Evolutionary conservation across 2,329 filamentous ascomycete genomes (phyloP), one percentile per base, ranked within the genome.

Genomic region (Chaetomium strumarium): DNA sequence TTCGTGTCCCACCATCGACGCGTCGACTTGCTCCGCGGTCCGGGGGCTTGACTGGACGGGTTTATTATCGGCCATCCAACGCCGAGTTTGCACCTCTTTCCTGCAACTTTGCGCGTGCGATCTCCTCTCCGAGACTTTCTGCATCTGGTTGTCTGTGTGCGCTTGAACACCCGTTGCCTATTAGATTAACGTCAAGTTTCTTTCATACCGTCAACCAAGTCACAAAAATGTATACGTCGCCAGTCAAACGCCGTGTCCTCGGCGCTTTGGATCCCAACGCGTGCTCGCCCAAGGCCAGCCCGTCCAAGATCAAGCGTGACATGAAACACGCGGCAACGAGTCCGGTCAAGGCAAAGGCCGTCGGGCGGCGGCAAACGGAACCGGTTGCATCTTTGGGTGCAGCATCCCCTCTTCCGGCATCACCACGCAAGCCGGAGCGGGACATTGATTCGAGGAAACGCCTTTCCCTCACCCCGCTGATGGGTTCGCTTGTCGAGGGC

Each of bases 231-330:
- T 51, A 60, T 29, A 55, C 64, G 31, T 66, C 69, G 39, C 74
- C 74, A 11, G 57, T 63, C 36, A 77, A 75, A 63, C 68, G 73
- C 72, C 75, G 75, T 72, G 74, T 72, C 56, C 72, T 78, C 38
- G 74, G 70, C 47, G 64, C 72, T 19, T 67, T 75, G 46, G 68
- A 77, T 66, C 69, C 70, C 50, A 77, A 77, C 68, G 69, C 70
- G 63, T 64, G 67, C 34, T 68, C 67, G 53, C 65, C 59, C 33
- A 51, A 38, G 9, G 19, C 20, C 7, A 24, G 24, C 24, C 24
- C 24, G 24, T 24, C 24, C 34, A 58, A 56, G 51, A 40, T 17
- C 39, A 45, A 44, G 20, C 47, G 36, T 29, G 49, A 44, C 19
- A 40, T 41, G 33, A 52, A 53, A 46, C 49, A 50, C 12, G 9